Percentiles rank a stretch among this genome's conserved stretches.
Conservation (phyloP, 2,329 filamentous ascomycete genomes). For the Xylaria sp. region DNA sequence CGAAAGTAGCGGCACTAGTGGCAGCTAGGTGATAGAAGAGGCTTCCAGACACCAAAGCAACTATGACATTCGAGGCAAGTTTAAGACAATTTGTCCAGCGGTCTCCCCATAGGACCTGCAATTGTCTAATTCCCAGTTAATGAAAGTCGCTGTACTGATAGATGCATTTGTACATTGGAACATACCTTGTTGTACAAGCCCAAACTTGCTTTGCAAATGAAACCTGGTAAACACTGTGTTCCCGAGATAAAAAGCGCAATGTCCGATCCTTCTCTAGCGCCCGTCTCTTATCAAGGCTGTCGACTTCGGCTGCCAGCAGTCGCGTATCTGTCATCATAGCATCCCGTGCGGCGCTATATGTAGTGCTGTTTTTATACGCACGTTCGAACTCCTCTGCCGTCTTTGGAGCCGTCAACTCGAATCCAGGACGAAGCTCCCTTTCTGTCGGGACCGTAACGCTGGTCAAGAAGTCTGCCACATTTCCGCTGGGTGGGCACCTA, state of each 20-base stretch:
- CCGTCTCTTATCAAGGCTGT: slow-evolving; percentile 46
- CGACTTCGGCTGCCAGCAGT: slow-evolving; percentile 53
- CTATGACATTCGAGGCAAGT: slow-evolving; percentile 42
- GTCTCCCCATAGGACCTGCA: slow-evolving; percentile 49
- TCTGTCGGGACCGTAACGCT: slow-evolving; percentile 75
- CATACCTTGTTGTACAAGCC: slow-evolving; percentile 24
- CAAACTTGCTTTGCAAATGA: slow-evolving; percentile 16
- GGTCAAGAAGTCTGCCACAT: slow-evolving; percentile 79
- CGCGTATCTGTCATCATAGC: slow-evolving; percentile 51
- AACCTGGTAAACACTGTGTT: slow-evolving; percentile 41
- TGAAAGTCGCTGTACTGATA: neutral
- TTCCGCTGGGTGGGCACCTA: slow-evolving; percentile 75
- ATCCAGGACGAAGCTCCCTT: slow-evolving; percentile 65
- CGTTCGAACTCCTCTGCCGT: slow-evolving; percentile 49
- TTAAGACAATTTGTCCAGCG: slow-evolving; percentile 46
- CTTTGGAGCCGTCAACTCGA: slow-evolving; percentile 66
- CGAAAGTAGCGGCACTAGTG: slow-evolving; percentile 63
- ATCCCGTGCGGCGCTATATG: too few species aligned
- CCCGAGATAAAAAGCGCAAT: slow-evolving; percentile 61
- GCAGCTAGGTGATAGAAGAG: slow-evolving; percentile 49
- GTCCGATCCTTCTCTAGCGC: slow-evolving; percentile 63
- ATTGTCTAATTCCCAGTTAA: slow-evolving; percentile 37
- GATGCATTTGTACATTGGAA: neutral
- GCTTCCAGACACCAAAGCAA: slow-evolving; percentile 50
- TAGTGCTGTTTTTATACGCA: slow-evolving; percentile 1